A percentile compares a stretch with the other conserved stretches of the same genome.
Evolutionary conservation across 2,329 filamentous ascomycete species (phyloP).

Genomic region (Claviceps sp.): DNA sequence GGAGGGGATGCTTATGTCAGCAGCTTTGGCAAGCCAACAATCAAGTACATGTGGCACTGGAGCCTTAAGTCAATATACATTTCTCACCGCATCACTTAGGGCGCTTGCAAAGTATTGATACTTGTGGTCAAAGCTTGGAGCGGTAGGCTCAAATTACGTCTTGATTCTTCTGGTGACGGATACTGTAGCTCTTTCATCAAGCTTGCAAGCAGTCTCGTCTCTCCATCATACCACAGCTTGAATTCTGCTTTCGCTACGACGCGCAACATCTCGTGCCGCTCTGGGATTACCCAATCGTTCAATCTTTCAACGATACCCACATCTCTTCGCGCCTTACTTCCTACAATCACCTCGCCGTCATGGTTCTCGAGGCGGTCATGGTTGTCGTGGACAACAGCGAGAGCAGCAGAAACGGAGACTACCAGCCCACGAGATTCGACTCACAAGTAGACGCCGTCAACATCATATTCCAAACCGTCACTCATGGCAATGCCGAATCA

Average conservation of each 20-base stretch:
- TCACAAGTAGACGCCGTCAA: constrained; percentile 91
- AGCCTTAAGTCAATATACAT: constrained; percentile 8
- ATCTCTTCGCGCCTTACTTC: not conserved
- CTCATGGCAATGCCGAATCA: constrained; percentile 88
- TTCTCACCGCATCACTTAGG: not conserved
- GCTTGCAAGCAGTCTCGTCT: constrained; percentile 4
- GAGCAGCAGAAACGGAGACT: constrained; percentile 91
- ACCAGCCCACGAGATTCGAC: constrained; percentile 84
- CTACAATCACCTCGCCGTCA: constrained; percentile 41
- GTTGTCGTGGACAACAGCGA: constrained; percentile 99
- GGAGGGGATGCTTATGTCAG: constrained; percentile 6
- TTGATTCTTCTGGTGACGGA: not conserved
- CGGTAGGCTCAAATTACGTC: constrained; percentile 30
- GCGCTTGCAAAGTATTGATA: constrained; percentile 6
- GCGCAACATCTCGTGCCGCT: not conserved
- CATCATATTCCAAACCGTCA: constrained; percentile 91
- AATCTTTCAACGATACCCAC: not conserved
- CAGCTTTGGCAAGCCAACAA: not conserved
- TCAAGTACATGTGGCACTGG: not conserved
- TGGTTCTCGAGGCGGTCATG: constrained; percentile 99
- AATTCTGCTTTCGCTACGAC: not conserved
- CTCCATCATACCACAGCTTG: not conserved
- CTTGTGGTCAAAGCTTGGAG: constrained; percentile 1
- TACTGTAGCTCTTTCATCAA: constrained; percentile 2
- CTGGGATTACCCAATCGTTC: too few species aligned